A percentile compares a stretch with the other conserved stretches of the same genome.
These are phyloP conservation scores for Daldinia loculata DNA, from an alignment of 495 filamentous ascomycete genomes.

Conservation along the genomic window DNA sequence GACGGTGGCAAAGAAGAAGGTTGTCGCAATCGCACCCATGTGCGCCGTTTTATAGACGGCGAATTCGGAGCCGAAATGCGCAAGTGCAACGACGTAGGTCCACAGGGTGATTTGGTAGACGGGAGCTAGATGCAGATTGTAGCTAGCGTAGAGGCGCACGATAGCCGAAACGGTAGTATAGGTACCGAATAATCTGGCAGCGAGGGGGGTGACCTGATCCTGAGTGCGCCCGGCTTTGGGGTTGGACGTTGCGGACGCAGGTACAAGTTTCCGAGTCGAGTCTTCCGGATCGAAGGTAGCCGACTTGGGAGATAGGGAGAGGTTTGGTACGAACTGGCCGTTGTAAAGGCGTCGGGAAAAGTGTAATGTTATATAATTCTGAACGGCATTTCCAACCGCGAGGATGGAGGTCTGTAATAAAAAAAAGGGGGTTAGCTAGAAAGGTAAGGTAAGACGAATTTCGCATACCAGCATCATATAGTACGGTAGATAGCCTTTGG, in stretches of 20 bases:
- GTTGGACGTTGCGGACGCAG: slow-evolving; percentile 50
- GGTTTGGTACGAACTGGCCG: slow-evolving; percentile 59
- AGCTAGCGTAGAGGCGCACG: slow-evolving; percentile 84
- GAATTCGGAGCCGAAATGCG: slow-evolving; percentile 86
- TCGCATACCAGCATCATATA: slow-evolving; percentile 59
- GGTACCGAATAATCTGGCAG: slow-evolving; percentile 86
- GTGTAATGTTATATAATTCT: slow-evolving; percentile 76
- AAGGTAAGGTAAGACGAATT: not conserved
- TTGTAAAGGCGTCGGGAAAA: slow-evolving; percentile 82
- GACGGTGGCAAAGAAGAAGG: slow-evolving; percentile 73
- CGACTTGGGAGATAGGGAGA: slow-evolving; percentile 45
- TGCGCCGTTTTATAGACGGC: slow-evolving; percentile 75
- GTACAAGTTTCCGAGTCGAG: slow-evolving; percentile 54
- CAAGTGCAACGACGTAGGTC: slow-evolving; percentile 80
- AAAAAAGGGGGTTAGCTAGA: not conserved
- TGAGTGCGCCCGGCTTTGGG: slow-evolving; percentile 57
- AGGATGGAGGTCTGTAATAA: slow-evolving; percentile 71
- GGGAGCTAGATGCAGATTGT: slow-evolving; percentile 74
- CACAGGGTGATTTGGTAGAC: slow-evolving; percentile 81
- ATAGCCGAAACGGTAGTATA: slow-evolving; percentile 83
- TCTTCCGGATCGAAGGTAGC: slow-evolving; percentile 55
- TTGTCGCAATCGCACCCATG: slow-evolving; percentile 74
- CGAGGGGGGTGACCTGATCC: slow-evolving; percentile 73
- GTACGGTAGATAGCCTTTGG: slow-evolving; percentile 57
- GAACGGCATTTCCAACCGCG: slow-evolving; percentile 80